Evolutionary conservation across 1,284 basidiomycete genomes (phyloP), one percentile per base, ranked within the genome.

Genomic region (Trametes sp.): DNA sequence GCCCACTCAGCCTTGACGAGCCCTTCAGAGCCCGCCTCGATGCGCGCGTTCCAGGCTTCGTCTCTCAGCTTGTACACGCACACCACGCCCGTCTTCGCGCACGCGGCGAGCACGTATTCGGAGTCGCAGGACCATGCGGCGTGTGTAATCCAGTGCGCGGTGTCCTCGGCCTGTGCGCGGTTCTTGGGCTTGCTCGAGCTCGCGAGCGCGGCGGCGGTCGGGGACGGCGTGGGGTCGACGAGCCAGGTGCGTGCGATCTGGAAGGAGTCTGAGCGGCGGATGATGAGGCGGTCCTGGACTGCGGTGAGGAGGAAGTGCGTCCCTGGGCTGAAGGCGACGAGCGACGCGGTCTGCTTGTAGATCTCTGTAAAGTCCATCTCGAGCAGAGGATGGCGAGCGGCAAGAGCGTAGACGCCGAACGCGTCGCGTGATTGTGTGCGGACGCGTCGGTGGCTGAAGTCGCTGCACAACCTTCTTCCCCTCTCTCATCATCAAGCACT

Each of bases 1-100:
- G 90, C 91, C 94, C 94, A 96, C 72, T 95, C 92, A 16, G 88
- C 92, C 70, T 87, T 90, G 16, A 87, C 82, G 42, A 96, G 83
- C 13, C 94, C 94, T 79, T 95, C 94, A n/a, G 87, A 82, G 10
- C 94, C 93, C 4, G 88, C 82, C 69, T 92, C 89, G 67, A 90
- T 89, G 60, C 82, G 82, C 23, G 86, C 91, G 66, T 76, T 83
- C 87, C 92, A 93, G 24, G 83, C 77, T 70, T 93, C 92, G 70
- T 92, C 88, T 35, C 87, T 82, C 67, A 93, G 81, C 66, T 90
- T 89, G 74, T 86, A 87, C 36, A 94, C 83, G 74, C 89, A 88
- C 11, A 93, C 87, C 29, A 87, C 73, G 0, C 87, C 88, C 36
- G 78, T 74, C 67, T 85, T 88, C 7, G 87, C 82, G 63, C 87